Base-by-base conservation (phyloP, 306 rosid species). In the Datisca glomerata region DNA sequence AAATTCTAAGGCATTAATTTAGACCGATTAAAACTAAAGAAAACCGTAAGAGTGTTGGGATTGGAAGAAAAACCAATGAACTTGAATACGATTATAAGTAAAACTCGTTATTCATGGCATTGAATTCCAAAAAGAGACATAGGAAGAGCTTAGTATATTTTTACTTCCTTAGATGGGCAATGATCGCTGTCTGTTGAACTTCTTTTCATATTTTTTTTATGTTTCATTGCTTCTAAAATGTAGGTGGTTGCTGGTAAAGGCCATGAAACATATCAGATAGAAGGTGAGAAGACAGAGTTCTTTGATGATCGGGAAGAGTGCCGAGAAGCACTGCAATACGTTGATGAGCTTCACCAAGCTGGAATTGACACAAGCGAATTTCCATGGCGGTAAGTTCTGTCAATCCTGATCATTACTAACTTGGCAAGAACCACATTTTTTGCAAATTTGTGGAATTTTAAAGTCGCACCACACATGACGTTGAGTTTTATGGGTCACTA, bases 221-320 rank as follows among this genome's bases (percentile, higher is more conserved):
- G 25, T 41, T 43, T 41, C 45, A 61, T 57, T 28, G 41, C 25
- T 43, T 53, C 3, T 47, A 27, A 21, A n/a, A 48, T 72, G 61
- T 68, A 89, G 93, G 98, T 89, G 58, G 76, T 89, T 53, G 86
- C 93, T 46, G 93, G 98, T 41, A 89, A 84, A 72, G 98, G 98
- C 50, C 98, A 89, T 22, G 93, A 75, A 62, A 65, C 86, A 41
- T 66, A 64, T 78, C 72, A 84, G 53, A 53, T 77, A 43, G 95
- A 78, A 73, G 93, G 81, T 22, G 93, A 73, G 37, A 80, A 78
- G 51, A 68, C 36, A 10, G 91, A 80, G 16, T 89, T 75, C 70
- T 80, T 84, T 44, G 98, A 89, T 54, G 95, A 84, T 43, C 66
- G 92, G 23, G 95, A 84, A 61, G 98, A 89, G 79, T 84, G 98